phyloP scores from a whole-genome alignment of 352 stramenopile species.

The Phytophthora pini region DNA sequence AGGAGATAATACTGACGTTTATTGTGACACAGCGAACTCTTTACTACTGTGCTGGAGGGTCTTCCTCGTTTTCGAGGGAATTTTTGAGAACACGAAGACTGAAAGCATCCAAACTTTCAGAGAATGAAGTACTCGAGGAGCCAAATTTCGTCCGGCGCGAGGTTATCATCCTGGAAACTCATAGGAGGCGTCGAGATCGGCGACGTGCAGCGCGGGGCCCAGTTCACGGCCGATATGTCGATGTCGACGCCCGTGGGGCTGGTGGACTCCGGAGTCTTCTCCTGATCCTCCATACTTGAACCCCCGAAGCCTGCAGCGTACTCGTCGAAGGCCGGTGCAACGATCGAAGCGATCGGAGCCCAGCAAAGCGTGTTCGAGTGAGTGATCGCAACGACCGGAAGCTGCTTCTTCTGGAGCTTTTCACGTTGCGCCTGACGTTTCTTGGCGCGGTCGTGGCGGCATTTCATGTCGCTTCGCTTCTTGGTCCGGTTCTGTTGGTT shows the following conservation, averaged over 20 bases:
- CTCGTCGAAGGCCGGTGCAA: conserved; percentile 11
- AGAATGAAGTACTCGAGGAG: conserved; percentile 83
- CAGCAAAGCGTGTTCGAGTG: conserved; percentile 1
- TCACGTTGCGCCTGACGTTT: conserved; percentile 56
- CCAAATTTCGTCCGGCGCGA: conserved; percentile 58
- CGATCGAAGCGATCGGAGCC: conserved; percentile 20
- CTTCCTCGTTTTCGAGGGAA: conserved; percentile 12
- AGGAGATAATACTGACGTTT: conserved; percentile 18
- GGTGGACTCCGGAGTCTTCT: conserved; percentile 23
- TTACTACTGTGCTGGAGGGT: conserved; percentile 6
- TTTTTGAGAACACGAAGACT: conserved; percentile 16
- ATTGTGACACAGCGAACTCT: conserved; percentile 16
- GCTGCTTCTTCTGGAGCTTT: conserved; percentile 23
- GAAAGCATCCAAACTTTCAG: conserved; percentile 27
- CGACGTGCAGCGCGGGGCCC: conserved; percentile 11
- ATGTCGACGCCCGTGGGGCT: conserved; percentile 40
- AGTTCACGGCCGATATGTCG: conserved; percentile 23
- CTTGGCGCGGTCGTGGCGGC: conserved; percentile 66
- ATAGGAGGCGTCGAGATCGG: conserved; percentile 7
- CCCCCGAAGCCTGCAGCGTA: conserved; percentile 8
- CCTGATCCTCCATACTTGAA: neutral
- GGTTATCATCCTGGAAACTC: conserved; percentile 12
- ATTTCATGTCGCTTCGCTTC: conserved; percentile 87
- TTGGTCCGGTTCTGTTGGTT: conserved; percentile 89
- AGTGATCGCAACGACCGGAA: neutral